Percentiles rank a stretch among this genome's conserved stretches.
phyloP scores from a whole-genome alignment of 768 basidiomycete genomes.

The Cyclocybe aegerita region DNA sequence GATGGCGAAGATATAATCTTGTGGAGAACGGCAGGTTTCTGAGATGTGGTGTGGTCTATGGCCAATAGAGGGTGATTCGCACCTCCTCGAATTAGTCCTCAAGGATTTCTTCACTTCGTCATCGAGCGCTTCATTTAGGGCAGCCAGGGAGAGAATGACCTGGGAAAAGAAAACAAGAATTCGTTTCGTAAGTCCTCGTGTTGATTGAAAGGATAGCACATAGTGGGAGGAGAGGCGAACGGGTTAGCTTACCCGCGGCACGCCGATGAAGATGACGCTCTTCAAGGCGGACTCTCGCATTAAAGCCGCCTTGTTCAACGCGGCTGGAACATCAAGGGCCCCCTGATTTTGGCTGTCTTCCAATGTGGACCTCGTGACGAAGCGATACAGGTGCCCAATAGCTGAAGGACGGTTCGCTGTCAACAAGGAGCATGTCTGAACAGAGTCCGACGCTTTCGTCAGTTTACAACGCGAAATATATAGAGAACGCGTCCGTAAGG shows the following conservation, averaged over 20 bases:
- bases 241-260: conserved; percentile 62
- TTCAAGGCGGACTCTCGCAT: conserved; percentile 91
- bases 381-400: conserved; percentile 79
- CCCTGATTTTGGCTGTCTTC: conserved; percentile 34
- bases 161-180: conserved; percentile 29
- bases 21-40: neutral
- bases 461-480: conserved; percentile 5
- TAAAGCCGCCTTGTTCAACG: conserved; percentile 72
- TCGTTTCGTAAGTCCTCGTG: conserved; percentile 5
- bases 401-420: conserved; percentile 80
- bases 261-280: conserved; percentile 86
- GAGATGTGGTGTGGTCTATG: conserved; percentile 2
- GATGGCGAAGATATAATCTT: conserved; percentile 1
- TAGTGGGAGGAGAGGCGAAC: conserved; percentile 2
- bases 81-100: conserved; percentile 69
- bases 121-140: conserved; percentile 74
- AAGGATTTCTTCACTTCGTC: conserved; percentile 76
- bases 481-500: conserved; percentile 5
- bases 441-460: conserved; percentile 11
- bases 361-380: conserved; percentile 54
- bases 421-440: conserved; percentile 79
- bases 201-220: neutral
- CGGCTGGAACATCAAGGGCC: conserved; percentile 47
- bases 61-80: conserved; percentile 13
- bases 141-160: conserved; percentile 83